Percentiles rank a stretch among this genome's conserved stretches.
Evolutionary conservation across 768 basidiomycete genomes (phyloP).

Genomic region (Rhizopogon salebrosus): DNA sequence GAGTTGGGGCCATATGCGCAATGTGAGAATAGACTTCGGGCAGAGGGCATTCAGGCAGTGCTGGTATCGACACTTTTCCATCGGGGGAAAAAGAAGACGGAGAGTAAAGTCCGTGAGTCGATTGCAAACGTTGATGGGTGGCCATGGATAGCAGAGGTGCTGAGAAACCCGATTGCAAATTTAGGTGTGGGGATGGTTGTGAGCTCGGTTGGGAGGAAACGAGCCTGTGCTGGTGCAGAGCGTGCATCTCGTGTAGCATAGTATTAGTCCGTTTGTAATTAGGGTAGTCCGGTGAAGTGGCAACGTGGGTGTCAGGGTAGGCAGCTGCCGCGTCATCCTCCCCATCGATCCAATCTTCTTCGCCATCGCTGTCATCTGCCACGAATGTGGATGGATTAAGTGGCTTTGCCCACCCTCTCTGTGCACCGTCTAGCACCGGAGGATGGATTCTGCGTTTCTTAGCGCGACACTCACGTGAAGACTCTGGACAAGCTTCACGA

Average conservation of each 20-base stretch:
- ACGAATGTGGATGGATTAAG: background rate
- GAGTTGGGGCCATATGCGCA: background rate
- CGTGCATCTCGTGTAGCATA: conserved; percentile 66
- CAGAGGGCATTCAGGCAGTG: conserved; percentile 2
- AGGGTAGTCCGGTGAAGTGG: conserved; percentile 6
- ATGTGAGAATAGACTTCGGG: background rate
- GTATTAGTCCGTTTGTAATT: conserved; percentile 59
- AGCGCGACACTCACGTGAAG: conserved; percentile 24
- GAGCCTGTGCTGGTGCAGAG: conserved; percentile 60
- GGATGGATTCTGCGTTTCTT: conserved; percentile 54
- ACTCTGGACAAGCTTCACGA: conserved; percentile 4
- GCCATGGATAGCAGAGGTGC: background rate
- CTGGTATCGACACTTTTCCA: conserved; percentile 3
- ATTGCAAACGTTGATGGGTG: conserved; percentile 3
- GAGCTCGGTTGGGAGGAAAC: conserved; percentile 27
- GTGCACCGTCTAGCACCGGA: conserved; percentile 48
- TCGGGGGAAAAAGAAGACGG: conserved; percentile 1
- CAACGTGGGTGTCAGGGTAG: conserved; percentile 1
- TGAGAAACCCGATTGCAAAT: background rate
- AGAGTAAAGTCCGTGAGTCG: background rate
- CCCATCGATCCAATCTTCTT: conserved; percentile 28
- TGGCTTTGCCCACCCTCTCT: conserved; percentile 37
- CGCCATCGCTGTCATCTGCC: conserved; percentile 19
- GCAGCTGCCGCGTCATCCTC: conserved; percentile 32
- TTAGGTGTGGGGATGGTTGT: conserved; percentile 6